Conservation (phyloP, 768 basidiomycete genomes). For the Russula abietina region DNA sequence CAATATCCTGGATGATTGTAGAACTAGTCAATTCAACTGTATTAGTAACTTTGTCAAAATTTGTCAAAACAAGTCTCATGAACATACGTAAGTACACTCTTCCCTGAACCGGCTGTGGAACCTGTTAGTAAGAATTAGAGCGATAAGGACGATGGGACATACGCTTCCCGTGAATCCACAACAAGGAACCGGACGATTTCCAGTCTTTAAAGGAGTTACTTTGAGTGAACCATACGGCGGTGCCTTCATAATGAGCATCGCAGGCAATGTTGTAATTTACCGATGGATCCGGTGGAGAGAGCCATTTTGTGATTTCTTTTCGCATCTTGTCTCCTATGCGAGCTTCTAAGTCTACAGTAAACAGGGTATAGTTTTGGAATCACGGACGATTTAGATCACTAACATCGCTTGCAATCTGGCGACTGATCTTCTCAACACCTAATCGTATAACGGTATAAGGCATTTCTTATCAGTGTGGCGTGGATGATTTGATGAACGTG, state of each 20-base stretch:
- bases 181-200: background rate
- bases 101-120: background rate
- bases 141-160: background rate
- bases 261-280: background rate
- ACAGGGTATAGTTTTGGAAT: background rate
- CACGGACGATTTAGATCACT: background rate
- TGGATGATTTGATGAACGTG: background rate
- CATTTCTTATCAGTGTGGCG: background rate
- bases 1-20: background rate
- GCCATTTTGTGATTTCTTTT: background rate
- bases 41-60: no score
- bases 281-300: background rate
- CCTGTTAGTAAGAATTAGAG: background rate
- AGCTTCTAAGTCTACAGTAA: background rate
- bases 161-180: conserved; percentile 1
- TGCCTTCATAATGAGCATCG: background rate
- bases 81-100: background rate
- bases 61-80: background rate
- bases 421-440: background rate
- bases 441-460: background rate
- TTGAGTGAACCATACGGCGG: background rate
- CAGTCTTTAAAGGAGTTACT: background rate
- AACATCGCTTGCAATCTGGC: background rate
- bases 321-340: background rate
- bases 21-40: background rate